Evolutionary conservation across 225 moss, liverwort and hornwort species (phyloP), one percentile per base, ranked within the genome.

Genomic region (Sphagnum contortum): DNA sequence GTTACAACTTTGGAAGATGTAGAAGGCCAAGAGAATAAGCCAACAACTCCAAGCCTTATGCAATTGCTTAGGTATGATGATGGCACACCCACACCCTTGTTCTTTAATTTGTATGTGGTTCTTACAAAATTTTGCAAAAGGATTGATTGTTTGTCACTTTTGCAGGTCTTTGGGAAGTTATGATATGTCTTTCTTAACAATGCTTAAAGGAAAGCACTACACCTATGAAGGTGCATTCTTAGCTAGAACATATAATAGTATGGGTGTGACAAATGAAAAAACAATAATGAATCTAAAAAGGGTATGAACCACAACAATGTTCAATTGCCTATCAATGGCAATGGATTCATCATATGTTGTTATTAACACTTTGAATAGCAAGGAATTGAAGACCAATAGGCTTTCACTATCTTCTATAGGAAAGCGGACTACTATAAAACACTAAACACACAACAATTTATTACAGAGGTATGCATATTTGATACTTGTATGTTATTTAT

Each of bases 1-100:
- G 57, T 66, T 49, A 46, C 68, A 55, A 73, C 84, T 57, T 73
- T 75, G 14, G 69, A 76, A 58, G 81, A 85, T 49, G 75, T 75
- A 8, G 55, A 72, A 6, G 73, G 51, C 60, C 73, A 68, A 53
- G 64, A 73, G 57, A 72, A 61, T 67, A 77, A 75, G 29, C 6
- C 65, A 3, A 53, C 69, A 3, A 68, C 62, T 48, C 62, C 44
- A 49, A 67, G 71, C 9, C 62, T 80, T 29, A 63, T 46, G 48
- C 66, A 45, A 57, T 70, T 80, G 12, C 53, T 84, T 50, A 77
- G 80, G 83, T 84, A 61, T 53, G 4, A 6, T 1, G 5, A 52
- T 7, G 12, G 53, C 4, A 44, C 9, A n/a, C 55, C 4, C 12
- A 45, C 29, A 29, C 12, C 5, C 45, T n/a, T 6, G 10, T 4